A percentile compares a stretch with the other conserved stretches of the same genome.
Conservation (phyloP, 2,329 filamentous ascomycete species). For the Fusarium oligoseptatum region DNA sequence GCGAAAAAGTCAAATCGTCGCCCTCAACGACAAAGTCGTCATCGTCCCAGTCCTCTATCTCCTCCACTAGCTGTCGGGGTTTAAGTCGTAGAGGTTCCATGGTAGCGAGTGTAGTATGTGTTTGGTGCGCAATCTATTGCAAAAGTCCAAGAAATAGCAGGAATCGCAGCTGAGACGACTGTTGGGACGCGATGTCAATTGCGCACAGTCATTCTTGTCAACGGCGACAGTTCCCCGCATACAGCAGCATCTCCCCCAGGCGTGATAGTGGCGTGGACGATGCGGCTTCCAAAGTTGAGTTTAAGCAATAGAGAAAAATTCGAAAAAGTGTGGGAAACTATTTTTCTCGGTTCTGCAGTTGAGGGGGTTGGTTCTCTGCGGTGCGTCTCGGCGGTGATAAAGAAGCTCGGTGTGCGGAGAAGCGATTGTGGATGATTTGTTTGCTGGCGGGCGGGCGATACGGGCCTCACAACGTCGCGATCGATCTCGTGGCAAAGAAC, state of each 20-base stretch:
- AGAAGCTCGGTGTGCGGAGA: slow-evolving; percentile 30
- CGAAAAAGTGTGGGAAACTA: slow-evolving; percentile 16
- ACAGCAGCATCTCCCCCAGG: slow-evolving; percentile 42
- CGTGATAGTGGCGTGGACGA: slow-evolving; percentile 25
- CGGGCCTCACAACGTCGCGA: slow-evolving; percentile 22
- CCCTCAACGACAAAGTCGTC: slow-evolving; percentile 79
- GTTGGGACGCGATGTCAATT: slow-evolving; percentile 45
- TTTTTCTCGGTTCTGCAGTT: slow-evolving; percentile 20
- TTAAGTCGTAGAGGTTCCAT: slow-evolving; percentile 71
- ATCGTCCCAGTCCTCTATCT: slow-evolving; percentile 84
- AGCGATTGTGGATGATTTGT: slow-evolving; percentile 14
- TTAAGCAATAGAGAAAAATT: slow-evolving; percentile 20
- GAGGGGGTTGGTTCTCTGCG: slow-evolving; percentile 18
- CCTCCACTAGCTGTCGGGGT: slow-evolving; percentile 66
- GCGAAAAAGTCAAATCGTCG: slow-evolving; percentile 73
- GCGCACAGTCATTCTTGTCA: slow-evolving; percentile 48
- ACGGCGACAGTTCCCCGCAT: slow-evolving; percentile 42
- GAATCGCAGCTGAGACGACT: slow-evolving; percentile 31
- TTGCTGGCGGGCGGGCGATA: slow-evolving; percentile 29
- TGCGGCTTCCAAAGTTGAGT: slow-evolving; percentile 1
- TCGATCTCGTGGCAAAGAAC: slow-evolving; percentile 6
- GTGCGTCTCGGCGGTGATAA: slow-evolving; percentile 18
- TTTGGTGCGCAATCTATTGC: slow-evolving; percentile 23
- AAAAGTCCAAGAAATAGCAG: slow-evolving; percentile 25
- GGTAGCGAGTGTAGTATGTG: slow-evolving; percentile 33